Evolutionary conservation across 345 rosid species (phyloP).

Genomic region (Pistacia vera): DNA sequence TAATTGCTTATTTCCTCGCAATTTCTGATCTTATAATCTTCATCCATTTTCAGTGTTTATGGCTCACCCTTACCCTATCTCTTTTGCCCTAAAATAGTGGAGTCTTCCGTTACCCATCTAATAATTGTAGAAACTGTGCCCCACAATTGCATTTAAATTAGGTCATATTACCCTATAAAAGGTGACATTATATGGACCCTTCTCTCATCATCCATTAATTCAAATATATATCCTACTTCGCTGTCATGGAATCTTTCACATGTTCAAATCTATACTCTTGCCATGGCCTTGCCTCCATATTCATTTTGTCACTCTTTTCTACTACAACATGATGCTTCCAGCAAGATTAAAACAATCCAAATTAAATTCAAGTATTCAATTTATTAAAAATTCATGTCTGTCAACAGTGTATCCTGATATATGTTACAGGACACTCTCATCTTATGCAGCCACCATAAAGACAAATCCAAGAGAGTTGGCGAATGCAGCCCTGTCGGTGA

Average conservation of each 20-base stretch:
- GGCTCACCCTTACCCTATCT: background rate
- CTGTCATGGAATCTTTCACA: constrained; percentile 11
- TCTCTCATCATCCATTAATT: background rate
- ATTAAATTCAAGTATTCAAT: constrained; percentile 15
- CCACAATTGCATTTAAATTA: background rate
- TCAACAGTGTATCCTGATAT: constrained; percentile 38
- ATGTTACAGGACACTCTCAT: constrained; percentile 40
- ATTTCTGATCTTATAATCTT: background rate
- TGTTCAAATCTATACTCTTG: constrained; percentile 5
- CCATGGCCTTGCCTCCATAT: constrained; percentile 16
- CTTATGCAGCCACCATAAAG: constrained; percentile 31
- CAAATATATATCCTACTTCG: background rate
- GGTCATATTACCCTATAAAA: constrained; percentile 5
- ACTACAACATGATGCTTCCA: constrained; percentile 5
- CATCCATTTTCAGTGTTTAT: background rate
- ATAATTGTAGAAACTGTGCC: constrained; percentile 11
- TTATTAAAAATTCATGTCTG: constrained; percentile 40
- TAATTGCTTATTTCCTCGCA: background rate
- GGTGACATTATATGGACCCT: background rate
- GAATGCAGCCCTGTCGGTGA: constrained; percentile 34
- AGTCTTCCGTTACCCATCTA: constrained; percentile 1
- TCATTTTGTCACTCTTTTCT: constrained; percentile 6
- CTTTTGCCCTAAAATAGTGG: background rate
- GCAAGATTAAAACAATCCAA: background rate
- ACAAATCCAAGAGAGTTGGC: constrained; percentile 30